Percentiles rank a stretch among this genome's conserved stretches.
Evolutionary conservation across 139 green algal genomes (phyloP).

Genomic region (Chlorella sp.): DNA sequence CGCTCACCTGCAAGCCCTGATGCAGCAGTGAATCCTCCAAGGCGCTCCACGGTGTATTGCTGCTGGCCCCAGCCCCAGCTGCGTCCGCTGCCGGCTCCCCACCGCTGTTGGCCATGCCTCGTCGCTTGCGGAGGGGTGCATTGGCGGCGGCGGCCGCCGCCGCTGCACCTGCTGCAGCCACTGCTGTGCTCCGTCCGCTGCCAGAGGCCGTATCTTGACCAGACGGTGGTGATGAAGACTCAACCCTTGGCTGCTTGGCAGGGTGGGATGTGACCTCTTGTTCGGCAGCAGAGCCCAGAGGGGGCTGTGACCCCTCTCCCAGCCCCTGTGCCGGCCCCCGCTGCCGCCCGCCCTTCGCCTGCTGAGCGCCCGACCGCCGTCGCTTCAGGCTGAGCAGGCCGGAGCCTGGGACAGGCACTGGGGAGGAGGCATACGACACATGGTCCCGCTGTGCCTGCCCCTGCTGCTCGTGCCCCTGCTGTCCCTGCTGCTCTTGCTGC

Average conservation of each 20-base stretch:
- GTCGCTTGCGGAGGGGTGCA: background rate
- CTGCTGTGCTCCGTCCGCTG: background rate
- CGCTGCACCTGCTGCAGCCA: background rate
- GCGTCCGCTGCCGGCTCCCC: background rate
- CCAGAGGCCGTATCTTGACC: background rate
- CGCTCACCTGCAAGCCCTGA: constrained; percentile 30
- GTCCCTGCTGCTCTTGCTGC: background rate
- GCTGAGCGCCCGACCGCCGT: background rate
- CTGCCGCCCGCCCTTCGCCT: background rate
- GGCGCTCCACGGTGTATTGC: constrained; percentile 7
- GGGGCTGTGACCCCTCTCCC: background rate
- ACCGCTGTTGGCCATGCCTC: background rate
- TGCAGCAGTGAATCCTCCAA: constrained; percentile 43
- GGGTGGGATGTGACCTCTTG: background rate
- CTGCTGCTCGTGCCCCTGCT: background rate
- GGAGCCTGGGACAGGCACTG: background rate
- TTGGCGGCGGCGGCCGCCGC: constrained; percentile 10
- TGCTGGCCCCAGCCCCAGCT: background rate
- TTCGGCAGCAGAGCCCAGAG: background rate
- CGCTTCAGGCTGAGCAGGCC: background rate
- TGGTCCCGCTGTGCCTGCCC: background rate
- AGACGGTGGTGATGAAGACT: background rate
- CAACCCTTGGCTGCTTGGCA: background rate
- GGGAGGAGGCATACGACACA: background rate
- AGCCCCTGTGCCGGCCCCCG: background rate